Evolutionary conservation across 495 filamentous ascomycete genomes (phyloP).

Genomic region (Bathelium albidoporum): DNA sequence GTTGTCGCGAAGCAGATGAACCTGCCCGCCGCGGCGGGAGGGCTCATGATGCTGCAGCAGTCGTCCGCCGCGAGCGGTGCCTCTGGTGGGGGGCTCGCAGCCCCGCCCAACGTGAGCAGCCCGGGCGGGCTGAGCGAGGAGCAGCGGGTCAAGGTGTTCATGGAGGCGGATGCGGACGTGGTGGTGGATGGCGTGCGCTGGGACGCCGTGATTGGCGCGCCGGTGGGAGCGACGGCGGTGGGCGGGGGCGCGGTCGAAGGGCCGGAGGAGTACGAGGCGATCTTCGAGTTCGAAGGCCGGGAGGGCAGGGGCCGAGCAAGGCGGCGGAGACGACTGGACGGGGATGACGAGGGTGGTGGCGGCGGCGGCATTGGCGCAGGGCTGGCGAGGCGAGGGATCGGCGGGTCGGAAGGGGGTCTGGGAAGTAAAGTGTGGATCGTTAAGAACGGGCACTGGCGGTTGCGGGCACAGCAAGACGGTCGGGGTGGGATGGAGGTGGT

Average conservation of each 20-base stretch:
- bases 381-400: no score
- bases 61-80: no score
- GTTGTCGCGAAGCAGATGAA: constrained; percentile 74
- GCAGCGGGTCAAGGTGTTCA: constrained; percentile 52
- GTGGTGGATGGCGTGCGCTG: constrained; percentile 50
- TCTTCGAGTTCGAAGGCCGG: constrained; percentile 13
- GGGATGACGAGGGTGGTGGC: constrained; percentile 17
- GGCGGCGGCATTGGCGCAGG: no score
- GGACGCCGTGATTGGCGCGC: constrained; percentile 43
- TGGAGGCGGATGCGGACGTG: constrained; percentile 60
- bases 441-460: constrained; percentile 68
- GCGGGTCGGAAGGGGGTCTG: neutral
- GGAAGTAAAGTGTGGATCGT: constrained; percentile 53
- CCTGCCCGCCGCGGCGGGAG: constrained; percentile 54
- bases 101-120: no score
- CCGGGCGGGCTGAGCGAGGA: constrained; percentile 61
- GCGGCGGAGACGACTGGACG: constrained; percentile 11
- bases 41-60: constrained; percentile 59
- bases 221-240: constrained; percentile 63
- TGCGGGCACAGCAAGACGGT: constrained; percentile 51
- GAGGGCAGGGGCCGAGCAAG: constrained; percentile 11
- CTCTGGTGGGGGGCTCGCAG: no score
- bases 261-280: constrained; percentile 27
- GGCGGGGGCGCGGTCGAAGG: neutral
- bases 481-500: constrained; percentile 50